Evolutionary conservation across 768 basidiomycete species (phyloP).

Genomic region (Omphalotus guepiniiformis): DNA sequence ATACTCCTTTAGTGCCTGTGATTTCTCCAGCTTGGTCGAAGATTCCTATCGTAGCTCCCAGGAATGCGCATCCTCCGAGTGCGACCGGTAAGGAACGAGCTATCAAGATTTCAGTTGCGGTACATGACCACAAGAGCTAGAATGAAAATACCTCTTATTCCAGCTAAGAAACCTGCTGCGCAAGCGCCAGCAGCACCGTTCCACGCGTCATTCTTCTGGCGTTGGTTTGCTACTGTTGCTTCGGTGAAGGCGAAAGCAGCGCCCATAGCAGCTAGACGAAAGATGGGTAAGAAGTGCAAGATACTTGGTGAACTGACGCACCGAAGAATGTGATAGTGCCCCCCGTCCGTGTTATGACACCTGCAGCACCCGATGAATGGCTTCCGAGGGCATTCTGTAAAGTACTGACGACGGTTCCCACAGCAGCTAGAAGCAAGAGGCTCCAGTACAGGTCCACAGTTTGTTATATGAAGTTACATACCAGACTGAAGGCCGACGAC

Average conservation of each 20-base stretch:
- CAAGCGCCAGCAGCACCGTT: conserved; percentile 87
- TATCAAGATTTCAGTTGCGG: conserved; percentile 27
- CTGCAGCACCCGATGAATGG: conserved; percentile 78
- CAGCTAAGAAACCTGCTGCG: conserved; percentile 90
- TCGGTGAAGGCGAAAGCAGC: conserved; percentile 83
- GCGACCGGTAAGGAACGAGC: conserved; percentile 84
- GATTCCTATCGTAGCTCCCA: conserved; percentile 77
- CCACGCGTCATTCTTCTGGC: conserved; percentile 71
- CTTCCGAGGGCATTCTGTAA: conserved; percentile 76
- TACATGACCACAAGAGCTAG: conserved; percentile 1
- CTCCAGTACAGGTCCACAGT: not conserved
- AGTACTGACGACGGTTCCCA: conserved; percentile 65
- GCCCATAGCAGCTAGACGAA: conserved; percentile 63
- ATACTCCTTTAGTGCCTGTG: conserved; percentile 36
- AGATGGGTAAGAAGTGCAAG: not conserved
- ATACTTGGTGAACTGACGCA: conserved; percentile 31
- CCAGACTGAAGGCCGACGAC: conserved; percentile 54
- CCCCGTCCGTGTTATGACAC: conserved; percentile 83
- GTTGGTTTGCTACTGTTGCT: conserved; percentile 73
- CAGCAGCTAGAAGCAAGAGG: conserved; percentile 32
- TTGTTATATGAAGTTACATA: not conserved
- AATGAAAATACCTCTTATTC: conserved; percentile 62
- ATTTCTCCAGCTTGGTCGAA: conserved; percentile 77
- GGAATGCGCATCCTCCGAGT: conserved; percentile 68
- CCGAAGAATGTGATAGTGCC: conserved; percentile 91